Base-by-base conservation (phyloP, 352 stramenopile genomes). In the Pythium scleroteichum region DNA sequence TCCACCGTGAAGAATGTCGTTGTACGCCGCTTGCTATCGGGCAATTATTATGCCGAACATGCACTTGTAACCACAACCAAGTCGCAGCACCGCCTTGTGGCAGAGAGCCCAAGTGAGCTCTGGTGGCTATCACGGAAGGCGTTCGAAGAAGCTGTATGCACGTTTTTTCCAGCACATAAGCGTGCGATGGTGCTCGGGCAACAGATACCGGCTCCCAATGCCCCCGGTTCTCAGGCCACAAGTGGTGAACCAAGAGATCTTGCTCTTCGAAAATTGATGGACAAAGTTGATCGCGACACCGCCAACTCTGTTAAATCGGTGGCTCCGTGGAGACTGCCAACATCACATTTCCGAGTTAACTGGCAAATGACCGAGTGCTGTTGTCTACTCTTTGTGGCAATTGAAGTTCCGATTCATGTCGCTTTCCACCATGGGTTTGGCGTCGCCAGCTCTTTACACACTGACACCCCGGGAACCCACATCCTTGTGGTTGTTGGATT, bases 341-440 rank as follows among this genome's bases (percentile, higher is more conserved):
- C 23, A 5, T 71, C 64, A 4, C n/a, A 29, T 6, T 71, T 71
- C 39, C 50, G 42, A 1, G 14, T 16, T 10, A 20, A 24, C 2
- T 71, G 64, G 58, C 49, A 20, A 16, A 33, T 3, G 12, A 17
- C 9, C 23, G 20, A 57, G 13, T 57, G 23, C n/a, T 33, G 19
- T 10, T 62, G 35, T n/a, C 29, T 63, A 14, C 20, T 68, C 19
- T 62, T 57, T 24, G 33, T 68, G 6, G 26, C 33, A 6, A 29
- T 63, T 33, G 60, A 68, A 32, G 60, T 68, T 13, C 60, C 60
- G 3, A 47, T 59, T 33, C 48, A 72, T 12, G 56, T 72, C 23
- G 59, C 64, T 20, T 72, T 72, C 51, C 42, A 65, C 9, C 59
- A 53, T 23, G 61, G 45, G 10, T 72, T 68, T 59, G 55, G 59